These are phyloP conservation scores for Eucalyptus cladocalyx DNA, from an alignment of 345 rosid species.

Conservation along the genomic window DNA sequence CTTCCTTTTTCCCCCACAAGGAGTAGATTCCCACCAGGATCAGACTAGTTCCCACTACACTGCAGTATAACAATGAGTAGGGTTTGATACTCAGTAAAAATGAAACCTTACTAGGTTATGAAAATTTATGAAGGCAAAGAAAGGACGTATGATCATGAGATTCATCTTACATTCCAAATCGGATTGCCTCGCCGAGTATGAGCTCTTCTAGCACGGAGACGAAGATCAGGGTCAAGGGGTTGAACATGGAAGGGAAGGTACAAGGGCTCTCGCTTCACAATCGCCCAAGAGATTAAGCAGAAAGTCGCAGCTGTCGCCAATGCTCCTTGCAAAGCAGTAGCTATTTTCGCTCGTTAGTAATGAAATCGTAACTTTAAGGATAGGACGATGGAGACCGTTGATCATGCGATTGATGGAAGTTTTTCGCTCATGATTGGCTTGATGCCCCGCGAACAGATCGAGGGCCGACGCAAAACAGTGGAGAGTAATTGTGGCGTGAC, in stretches of 20 bases:
- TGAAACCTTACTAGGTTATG: not conserved
- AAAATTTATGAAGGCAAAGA: not conserved
- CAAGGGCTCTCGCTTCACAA: conserved; percentile 23
- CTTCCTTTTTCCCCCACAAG: conserved; percentile 22
- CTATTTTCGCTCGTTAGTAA: not conserved
- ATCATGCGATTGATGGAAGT: not conserved
- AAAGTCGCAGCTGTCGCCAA: conserved; percentile 23
- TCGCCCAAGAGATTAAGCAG: conserved; percentile 10
- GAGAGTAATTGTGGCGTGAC: not conserved
- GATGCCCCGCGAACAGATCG: not conserved
- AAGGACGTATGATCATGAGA: not conserved
- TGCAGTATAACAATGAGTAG: not conserved
- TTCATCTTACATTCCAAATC: conserved; percentile 12
- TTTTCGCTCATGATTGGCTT: not conserved
- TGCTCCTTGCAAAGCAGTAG: conserved; percentile 6
- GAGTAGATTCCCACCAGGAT: conserved; percentile 27
- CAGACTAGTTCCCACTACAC: conserved; percentile 10
- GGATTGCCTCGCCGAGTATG: conserved; percentile 11
- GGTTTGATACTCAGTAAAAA: not conserved
- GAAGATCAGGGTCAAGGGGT: conserved; percentile 24
- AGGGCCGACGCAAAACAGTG: not conserved
- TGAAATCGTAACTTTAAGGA: not conserved
- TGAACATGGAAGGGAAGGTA: conserved; percentile 39
- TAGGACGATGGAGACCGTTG: not conserved
- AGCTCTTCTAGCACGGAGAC: conserved; percentile 17